Conservation (phyloP, 163 green algal genomes). For the Scenedesmus sp. region DNA sequence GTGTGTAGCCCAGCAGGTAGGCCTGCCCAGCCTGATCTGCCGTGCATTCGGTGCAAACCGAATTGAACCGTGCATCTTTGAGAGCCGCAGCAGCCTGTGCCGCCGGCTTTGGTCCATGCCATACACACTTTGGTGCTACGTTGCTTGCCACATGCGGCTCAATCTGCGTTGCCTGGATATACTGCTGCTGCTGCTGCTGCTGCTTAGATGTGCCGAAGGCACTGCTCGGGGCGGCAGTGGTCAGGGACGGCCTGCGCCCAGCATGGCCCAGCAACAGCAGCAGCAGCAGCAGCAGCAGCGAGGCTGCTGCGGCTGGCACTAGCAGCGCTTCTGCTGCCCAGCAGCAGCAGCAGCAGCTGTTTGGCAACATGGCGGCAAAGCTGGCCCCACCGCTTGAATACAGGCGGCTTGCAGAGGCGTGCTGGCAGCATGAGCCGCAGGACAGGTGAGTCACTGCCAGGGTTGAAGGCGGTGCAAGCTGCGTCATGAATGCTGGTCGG, state of each 20-base stretch:
- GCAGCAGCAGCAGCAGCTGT: neutral
- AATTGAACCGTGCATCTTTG: neutral
- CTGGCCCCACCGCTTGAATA: neutral
- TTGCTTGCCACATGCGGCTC: no score
- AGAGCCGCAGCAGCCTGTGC: neutral
- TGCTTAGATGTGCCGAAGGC: conserved; percentile 29
- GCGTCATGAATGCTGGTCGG: no score
- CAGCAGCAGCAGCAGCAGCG: neutral
- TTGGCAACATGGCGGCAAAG: neutral
- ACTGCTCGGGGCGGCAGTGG: conserved; percentile 23
- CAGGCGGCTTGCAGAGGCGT: conserved; percentile 27
- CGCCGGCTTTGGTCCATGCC: neutral
- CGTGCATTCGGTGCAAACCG: no score
- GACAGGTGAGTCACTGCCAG: neutral
- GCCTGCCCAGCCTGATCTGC: no score
- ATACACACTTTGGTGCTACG: neutral
- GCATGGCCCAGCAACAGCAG: conserved; percentile 17
- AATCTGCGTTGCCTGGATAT: neutral
- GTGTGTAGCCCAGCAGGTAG: no score
- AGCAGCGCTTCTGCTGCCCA: neutral
- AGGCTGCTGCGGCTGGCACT: conserved; percentile 7
- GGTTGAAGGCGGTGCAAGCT: no score
- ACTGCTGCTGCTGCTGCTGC: neutral
- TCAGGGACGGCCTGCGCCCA: conserved; percentile 1
- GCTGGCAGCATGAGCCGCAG: conserved; percentile 40